These are phyloP conservation scores for Spergularia azorica DNA, from an alignment of 179 eudicot species.

Conservation along the genomic window DNA sequence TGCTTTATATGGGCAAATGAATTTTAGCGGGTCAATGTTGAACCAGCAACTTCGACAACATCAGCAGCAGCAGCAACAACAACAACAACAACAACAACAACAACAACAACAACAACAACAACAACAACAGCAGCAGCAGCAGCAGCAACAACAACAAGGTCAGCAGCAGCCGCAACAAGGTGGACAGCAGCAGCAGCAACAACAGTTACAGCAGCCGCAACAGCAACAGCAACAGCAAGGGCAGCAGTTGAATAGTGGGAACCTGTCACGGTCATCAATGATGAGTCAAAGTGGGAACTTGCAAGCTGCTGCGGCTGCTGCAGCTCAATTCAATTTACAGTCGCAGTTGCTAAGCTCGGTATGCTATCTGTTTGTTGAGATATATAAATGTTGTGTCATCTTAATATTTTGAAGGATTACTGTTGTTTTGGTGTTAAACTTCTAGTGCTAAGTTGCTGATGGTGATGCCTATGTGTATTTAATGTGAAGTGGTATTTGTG, in stretches of 20 bases:
- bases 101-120: conserved; percentile 28
- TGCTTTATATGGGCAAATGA: conserved; percentile 56
- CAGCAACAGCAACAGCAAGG: conserved; percentile 27
- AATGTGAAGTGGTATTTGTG: not conserved
- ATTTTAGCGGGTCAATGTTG: conserved; percentile 51
- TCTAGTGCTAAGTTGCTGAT: not conserved
- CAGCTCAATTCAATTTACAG: conserved; percentile 67
- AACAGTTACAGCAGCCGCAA: conserved; percentile 48
- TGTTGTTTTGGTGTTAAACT: not conserved
- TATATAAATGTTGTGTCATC: not conserved
- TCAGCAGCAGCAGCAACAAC: conserved; percentile 22
- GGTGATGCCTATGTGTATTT: not conserved
- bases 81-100: conserved; percentile 26
- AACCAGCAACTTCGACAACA: conserved; percentile 43
- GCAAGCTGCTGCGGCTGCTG: conserved; percentile 51
- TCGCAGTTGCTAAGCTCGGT: conserved; percentile 70
- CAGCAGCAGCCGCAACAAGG: conserved; percentile 28
- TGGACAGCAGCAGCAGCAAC: conserved; percentile 27
- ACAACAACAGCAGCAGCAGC: conserved; percentile 37
- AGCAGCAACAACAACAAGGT: conserved; percentile 28
- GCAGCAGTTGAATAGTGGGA: conserved; percentile 46
- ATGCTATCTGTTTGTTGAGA: conserved; percentile 21
- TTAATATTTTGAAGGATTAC: not conserved
- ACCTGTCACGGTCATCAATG: conserved; percentile 49
- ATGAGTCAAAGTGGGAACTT: conserved; percentile 61